Base-by-base conservation (phyloP, 2,329 filamentous ascomycete genomes). In the Thielaviopsis ethacetica region DNA sequence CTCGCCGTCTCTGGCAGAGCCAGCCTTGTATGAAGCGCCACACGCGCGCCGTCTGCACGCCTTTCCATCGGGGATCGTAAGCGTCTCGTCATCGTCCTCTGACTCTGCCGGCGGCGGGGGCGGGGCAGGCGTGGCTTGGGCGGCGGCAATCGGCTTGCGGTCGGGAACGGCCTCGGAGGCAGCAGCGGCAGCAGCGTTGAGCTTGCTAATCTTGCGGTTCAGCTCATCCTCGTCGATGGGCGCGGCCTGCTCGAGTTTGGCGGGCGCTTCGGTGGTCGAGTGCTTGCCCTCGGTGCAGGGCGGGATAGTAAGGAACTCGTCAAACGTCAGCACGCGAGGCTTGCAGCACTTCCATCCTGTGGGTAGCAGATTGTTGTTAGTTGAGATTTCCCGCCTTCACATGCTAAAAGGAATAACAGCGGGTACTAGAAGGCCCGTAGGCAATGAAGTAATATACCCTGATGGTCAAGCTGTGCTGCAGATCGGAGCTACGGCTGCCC, bases 261-360 rank as follows among this genome's bases (percentile, higher is more conserved):
- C 81, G 1, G 81, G 81, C 58, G 77, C 69, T 66, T 96, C 91
- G 62, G 93, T 86, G 13, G 88, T 90, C 61, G 88, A 93, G 75
- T 98, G 93, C 67, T 85, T 91, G 67, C 93, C 93, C 13, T 84
- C 87, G 26, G 93, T 95, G 78, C 93, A 98, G 44, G 93, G 91
- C 55, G 87, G 77, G 66, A 98, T 97, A 62, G 77, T 72, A 71
- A 98, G 88, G 77, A 98, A 98, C 74, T 98, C 93, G 73, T 98
- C 93, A 70, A 98, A 98, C 61, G 90, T 96, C 66, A 98, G 78
- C 66, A 97, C 90, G 67, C 93, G 86, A 60, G 91, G 86, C 74
- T 96, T 97, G 81, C 93, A 98, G 77, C 93, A 98, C 76, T 95
- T 94, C 91, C 93, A 97, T 68, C 93, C 91, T 96, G 67, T 52